These are phyloP conservation scores for Phalaenopsis hybrid DNA, from an alignment of 116 monocot genomes.

Conservation along the genomic window DNA sequence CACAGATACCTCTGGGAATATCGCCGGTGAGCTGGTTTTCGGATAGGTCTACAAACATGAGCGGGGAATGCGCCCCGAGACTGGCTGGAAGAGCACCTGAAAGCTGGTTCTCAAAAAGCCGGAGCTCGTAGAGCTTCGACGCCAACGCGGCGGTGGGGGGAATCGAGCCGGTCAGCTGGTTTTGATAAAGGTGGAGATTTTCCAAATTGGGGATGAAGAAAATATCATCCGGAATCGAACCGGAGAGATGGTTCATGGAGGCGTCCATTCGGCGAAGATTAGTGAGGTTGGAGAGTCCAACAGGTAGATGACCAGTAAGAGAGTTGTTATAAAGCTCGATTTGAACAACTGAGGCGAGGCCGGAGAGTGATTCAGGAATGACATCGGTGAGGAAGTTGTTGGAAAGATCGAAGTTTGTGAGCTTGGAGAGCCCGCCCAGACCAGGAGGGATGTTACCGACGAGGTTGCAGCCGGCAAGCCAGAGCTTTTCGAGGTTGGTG, in stretches of 20 bases:
- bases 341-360: conserved; percentile 34
- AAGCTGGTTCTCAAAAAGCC: conserved; percentile 40
- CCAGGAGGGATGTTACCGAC: conserved; percentile 28
- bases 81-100: conserved; percentile 38
- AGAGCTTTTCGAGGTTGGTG: conserved; percentile 28
- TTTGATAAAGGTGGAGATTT: conserved; percentile 47
- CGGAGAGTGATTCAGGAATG: conserved; percentile 27
- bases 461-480: conserved; percentile 28
- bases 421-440: conserved; percentile 25
- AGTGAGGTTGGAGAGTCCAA: conserved; percentile 36
- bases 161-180: conserved; percentile 29
- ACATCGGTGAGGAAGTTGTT: conserved; percentile 30
- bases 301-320: conserved; percentile 33
- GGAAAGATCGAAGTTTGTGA: conserved; percentile 40
- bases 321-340: conserved; percentile 57
- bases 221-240: conserved; percentile 36
- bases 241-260: conserved; percentile 42
- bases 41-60: conserved; percentile 42
- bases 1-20: conserved; percentile 47
- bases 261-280: conserved; percentile 37
- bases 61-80: conserved; percentile 34
- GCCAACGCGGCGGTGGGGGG: conserved; percentile 22
- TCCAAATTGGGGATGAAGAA: conserved; percentile 35
- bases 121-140: conserved; percentile 28
- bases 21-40: conserved; percentile 45